Conservation (phyloP, 768 basidiomycete species). For the Psilocybe cyanescens region DNA sequence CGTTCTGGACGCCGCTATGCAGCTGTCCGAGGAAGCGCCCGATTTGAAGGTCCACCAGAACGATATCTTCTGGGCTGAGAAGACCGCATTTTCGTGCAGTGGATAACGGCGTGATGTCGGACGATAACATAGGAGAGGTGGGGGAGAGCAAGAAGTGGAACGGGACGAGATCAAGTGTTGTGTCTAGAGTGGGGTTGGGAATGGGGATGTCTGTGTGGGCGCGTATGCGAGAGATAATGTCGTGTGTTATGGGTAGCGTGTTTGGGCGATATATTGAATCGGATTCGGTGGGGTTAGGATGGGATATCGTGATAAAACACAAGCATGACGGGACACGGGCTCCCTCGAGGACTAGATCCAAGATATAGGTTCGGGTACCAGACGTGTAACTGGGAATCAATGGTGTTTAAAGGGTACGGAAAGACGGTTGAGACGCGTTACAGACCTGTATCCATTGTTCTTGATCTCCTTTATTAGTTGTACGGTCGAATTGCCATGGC, state of each 20-base stretch:
- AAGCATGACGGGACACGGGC: constrained; percentile 1
- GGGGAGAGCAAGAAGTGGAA: constrained; percentile 57
- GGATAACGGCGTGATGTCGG: constrained; percentile 39
- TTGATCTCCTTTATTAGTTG: constrained; percentile 17
- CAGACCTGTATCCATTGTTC: constrained; percentile 30
- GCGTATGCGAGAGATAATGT: constrained; percentile 46
- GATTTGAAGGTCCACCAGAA: constrained; percentile 60
- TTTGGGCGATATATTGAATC: constrained; percentile 34
- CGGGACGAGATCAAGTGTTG: constrained; percentile 46
- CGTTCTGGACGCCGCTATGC: constrained; percentile 72
- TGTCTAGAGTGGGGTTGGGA: constrained; percentile 50
- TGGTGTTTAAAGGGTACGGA: background rate
- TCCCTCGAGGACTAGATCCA: constrained; percentile 19
- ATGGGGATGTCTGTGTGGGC: constrained; percentile 53
- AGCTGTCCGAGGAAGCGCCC: constrained; percentile 64
- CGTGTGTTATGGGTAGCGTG: constrained; percentile 38
- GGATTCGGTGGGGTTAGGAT: background rate
- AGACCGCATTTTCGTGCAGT: constrained; percentile 37
- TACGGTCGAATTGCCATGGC: background rate
- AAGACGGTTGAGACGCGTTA: background rate
- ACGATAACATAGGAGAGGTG: constrained; percentile 38
- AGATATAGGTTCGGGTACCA: constrained; percentile 24
- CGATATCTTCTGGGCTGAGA: constrained; percentile 40
- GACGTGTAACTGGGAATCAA: constrained; percentile 22
- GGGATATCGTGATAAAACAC: constrained; percentile 19